Evolutionary conservation across 192 early-diverging fungal species (phyloP).

Genomic region (Entophlyctis luteolus): DNA sequence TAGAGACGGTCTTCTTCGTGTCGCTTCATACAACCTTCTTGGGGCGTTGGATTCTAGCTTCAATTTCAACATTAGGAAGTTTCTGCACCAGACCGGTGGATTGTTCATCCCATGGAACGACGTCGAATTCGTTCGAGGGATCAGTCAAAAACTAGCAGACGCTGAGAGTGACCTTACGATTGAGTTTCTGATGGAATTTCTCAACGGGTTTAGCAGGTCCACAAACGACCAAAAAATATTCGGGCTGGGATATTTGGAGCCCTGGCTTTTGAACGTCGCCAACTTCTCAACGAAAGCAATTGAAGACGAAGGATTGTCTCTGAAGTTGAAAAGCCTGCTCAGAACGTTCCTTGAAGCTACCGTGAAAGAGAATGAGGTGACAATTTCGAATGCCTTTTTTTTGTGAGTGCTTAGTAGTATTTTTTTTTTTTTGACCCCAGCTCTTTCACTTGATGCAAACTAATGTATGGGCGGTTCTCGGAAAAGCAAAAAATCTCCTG

Average conservation of each 20-base stretch:
- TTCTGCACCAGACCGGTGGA: constrained; percentile 71
- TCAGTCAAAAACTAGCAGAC: constrained; percentile 76
- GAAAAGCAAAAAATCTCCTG: constrained; percentile 73
- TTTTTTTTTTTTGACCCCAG: constrained; percentile 32
- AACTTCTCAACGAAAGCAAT: background rate
- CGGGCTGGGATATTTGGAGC: constrained; percentile 83
- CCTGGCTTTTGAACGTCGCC: constrained; percentile 81
- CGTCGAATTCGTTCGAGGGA: constrained; percentile 72
- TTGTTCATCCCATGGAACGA: constrained; percentile 77
- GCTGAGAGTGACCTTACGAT: constrained; percentile 76
- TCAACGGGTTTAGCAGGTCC: constrained; percentile 74
- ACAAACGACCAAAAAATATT: constrained; percentile 67
- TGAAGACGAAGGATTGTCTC: background rate
- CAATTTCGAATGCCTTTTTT: background rate
- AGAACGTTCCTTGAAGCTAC: constrained; percentile 77
- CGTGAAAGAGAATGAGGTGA: constrained; percentile 69
- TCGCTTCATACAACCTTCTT: constrained; percentile 88
- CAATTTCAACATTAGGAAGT: constrained; percentile 77
- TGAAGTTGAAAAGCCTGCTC: constrained; percentile 71
- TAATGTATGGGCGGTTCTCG: constrained; percentile 79
- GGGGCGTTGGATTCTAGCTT: constrained; percentile 76
- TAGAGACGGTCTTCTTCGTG: constrained; percentile 72
- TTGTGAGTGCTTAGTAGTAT: constrained; percentile 13
- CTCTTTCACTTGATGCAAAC: constrained; percentile 83
- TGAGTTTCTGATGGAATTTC: constrained; percentile 83